Conservation (phyloP, 225 moss, liverwort and hornwort species). For the Sphagnum tenellum region DNA sequence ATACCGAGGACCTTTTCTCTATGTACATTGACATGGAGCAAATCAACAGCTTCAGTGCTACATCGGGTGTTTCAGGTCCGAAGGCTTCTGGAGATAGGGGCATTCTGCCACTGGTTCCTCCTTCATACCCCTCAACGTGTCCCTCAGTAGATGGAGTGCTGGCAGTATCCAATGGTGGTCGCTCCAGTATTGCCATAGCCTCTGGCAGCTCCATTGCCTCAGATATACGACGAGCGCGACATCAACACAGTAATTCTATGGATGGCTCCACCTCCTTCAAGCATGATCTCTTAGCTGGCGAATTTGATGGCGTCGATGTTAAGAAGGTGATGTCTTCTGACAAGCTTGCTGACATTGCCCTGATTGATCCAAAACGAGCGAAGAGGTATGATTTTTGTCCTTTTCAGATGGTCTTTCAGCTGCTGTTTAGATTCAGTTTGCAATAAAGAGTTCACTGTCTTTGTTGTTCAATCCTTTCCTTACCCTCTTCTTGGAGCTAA, state of each 20-base stretch:
- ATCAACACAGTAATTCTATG: constrained; percentile 28
- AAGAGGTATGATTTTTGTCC: constrained; percentile 10
- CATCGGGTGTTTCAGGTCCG: constrained; percentile 3
- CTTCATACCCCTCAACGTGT: constrained; percentile 16
- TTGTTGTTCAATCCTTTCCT: no score
- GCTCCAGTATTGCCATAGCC: constrained; percentile 2
- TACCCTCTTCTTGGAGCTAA: no score
- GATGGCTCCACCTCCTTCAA: constrained; percentile 14
- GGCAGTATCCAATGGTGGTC: constrained; percentile 9
- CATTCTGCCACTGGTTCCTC: background rate
- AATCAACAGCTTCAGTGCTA: constrained; percentile 13
- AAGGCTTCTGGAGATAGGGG: constrained; percentile 9
- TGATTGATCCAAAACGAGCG: constrained; percentile 23
- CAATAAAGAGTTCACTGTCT: no score
- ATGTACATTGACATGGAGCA: constrained; percentile 34
- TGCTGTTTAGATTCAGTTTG: no score
- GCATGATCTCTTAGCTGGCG: constrained; percentile 12
- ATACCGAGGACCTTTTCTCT: constrained; percentile 21
- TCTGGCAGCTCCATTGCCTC: constrained; percentile 5
- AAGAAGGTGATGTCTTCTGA: constrained; percentile 17
- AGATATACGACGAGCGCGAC: constrained; percentile 11
- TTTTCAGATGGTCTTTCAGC: no score
- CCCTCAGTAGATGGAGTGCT: constrained; percentile 17
- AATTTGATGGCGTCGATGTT: constrained; percentile 14
- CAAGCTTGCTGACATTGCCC: constrained; percentile 20